Conservation (phyloP, 2,329 filamentous ascomycete genomes). For the Claviceps pusilla region DNA sequence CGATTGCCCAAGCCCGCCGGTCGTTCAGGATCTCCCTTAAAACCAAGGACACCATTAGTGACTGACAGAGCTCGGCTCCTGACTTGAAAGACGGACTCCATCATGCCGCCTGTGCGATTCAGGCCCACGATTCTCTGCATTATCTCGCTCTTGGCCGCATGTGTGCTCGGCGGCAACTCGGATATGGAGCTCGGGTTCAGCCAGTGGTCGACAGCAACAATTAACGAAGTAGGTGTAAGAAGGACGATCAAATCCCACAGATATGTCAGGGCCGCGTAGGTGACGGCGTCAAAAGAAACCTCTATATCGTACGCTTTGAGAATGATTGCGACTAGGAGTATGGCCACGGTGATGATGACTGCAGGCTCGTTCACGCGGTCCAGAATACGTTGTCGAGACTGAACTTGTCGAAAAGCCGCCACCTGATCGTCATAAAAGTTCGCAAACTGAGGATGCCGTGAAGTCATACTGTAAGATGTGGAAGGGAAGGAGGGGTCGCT, state of each 20-base stretch:
- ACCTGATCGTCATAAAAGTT: conserved; percentile 22
- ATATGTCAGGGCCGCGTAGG: conserved; percentile 23
- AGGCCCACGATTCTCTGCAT: conserved; percentile 49
- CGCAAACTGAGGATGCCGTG: conserved; percentile 17
- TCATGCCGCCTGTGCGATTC: conserved; percentile 35
- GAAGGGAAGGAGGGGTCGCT: conserved; percentile 1
- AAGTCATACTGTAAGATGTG: conserved; percentile 19
- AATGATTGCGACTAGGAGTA: conserved; percentile 19
- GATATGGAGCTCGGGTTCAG: conserved; percentile 30
- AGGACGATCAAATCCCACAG: conserved; percentile 48
- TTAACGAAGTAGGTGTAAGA: conserved; percentile 37
- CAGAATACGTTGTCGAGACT: conserved; percentile 13
- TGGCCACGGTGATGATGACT: conserved; percentile 19
- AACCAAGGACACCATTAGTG: conserved; percentile 27
- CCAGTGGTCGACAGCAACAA: conserved; percentile 43
- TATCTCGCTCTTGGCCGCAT: conserved; percentile 48
- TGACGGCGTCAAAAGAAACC: conserved; percentile 14
- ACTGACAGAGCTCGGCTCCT: conserved; percentile 41
- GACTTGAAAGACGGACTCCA: conserved; percentile 42
- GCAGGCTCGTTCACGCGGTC: conserved; percentile 21
- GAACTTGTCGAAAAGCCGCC: conserved; percentile 17
- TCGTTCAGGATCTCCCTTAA: conserved; percentile 26
- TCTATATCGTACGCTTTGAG: conserved; percentile 21
- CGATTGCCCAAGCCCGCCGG: conserved; percentile 70
- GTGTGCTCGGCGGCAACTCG: conserved; percentile 24